Conservation (phyloP, 208 protist genomes). For the Zelonia costaricensis region DNA sequence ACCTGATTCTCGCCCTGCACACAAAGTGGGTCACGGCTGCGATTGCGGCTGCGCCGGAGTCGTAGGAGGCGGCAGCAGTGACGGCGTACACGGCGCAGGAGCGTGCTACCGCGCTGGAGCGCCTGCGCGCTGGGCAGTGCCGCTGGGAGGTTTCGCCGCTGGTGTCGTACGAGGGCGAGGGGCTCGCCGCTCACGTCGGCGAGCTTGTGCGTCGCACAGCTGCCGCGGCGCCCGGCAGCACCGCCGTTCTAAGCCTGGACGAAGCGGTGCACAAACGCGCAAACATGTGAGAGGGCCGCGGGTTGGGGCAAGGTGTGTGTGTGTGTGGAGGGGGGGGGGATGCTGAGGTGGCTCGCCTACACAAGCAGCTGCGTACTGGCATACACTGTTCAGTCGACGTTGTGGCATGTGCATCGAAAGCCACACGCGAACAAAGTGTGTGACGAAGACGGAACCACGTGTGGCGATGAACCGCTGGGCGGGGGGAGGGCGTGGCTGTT, state of each 20-base stretch:
- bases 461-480: no score
- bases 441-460: no score
- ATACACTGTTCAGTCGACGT: no score
- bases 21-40: slow-evolving; percentile 52
- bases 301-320: no score
- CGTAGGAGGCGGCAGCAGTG: not conserved
- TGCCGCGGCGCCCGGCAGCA: slow-evolving; percentile 3
- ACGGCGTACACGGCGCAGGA: slow-evolving; percentile 9
- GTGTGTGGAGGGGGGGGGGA: no score
- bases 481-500: no score
- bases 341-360: no score
- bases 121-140: slow-evolving; percentile 24
- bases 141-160: slow-evolving; percentile 92
- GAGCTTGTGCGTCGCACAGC: slow-evolving; percentile 37
- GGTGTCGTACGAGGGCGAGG: slow-evolving; percentile 93
- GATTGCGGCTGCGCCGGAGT: slow-evolving; percentile 13
- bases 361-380: no score
- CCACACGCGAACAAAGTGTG: no score
- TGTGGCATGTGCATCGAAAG: no score
- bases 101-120: slow-evolving; percentile 29
- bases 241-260: slow-evolving; percentile 26
- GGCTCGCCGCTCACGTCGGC: slow-evolving; percentile 35
- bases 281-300: no score
- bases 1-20: slow-evolving; percentile 69
- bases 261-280: slow-evolving; percentile 6